Conservation (phyloP, 2,329 filamentous ascomycete genomes). For the Pseudocercospora fuligena region DNA sequence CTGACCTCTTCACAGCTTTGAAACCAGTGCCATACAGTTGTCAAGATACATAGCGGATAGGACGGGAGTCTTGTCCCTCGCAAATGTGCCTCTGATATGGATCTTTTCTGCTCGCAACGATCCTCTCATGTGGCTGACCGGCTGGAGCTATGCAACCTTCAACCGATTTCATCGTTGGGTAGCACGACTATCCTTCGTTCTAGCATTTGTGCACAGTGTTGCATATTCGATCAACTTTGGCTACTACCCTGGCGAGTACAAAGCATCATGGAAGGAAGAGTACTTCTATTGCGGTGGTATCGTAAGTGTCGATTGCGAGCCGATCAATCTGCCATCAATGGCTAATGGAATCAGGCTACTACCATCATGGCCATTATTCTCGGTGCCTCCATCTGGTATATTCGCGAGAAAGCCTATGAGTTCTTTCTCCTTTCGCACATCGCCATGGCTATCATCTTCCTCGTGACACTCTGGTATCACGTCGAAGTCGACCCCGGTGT, state of each 20-base stretch:
- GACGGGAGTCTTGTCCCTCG: constrained; percentile 67
- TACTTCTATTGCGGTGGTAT: constrained; percentile 59
- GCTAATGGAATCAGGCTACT: constrained; percentile 34
- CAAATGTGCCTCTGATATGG: constrained; percentile 68
- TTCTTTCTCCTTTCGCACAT: constrained; percentile 58
- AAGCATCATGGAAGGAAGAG: constrained; percentile 44
- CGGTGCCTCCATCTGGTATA: constrained; percentile 56
- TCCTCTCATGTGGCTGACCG: constrained; percentile 67
- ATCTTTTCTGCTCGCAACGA: constrained; percentile 72
- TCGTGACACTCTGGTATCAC: constrained; percentile 59
- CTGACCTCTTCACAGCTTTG: constrained; percentile 27
- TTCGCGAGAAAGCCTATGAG: constrained; percentile 60
- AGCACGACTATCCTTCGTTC: constrained; percentile 64
- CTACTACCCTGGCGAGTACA: constrained; percentile 46
- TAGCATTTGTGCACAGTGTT: constrained; percentile 67
- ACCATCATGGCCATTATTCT: constrained; percentile 55
- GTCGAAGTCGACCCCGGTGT: constrained; percentile 33
- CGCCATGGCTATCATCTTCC: constrained; percentile 54
- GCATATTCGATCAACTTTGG: constrained; percentile 53
- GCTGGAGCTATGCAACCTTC: constrained; percentile 70
- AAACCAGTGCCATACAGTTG: constrained; percentile 39
- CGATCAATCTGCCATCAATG: too few relatives aligned
- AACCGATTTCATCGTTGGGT: constrained; percentile 71
- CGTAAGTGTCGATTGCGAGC: not conserved
- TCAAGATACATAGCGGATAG: constrained; percentile 62